phyloP scores from a whole-genome alignment of 2,329 filamentous ascomycete species.

The Botryotinia convoluta region DNA sequence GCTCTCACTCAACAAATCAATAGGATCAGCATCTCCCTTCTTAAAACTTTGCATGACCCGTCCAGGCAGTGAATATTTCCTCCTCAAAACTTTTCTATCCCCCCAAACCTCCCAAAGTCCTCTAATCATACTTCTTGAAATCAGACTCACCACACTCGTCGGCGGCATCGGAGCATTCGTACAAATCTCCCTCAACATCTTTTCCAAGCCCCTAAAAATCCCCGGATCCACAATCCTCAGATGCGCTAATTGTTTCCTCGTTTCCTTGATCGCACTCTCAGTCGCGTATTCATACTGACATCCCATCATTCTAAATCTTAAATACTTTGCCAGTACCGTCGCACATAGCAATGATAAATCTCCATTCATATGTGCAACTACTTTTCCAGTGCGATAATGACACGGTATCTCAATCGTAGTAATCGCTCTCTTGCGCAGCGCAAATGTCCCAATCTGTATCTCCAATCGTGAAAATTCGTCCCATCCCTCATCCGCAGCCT shows the following conservation, averaged over 20 bases:
- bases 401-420: slow-evolving; percentile 32
- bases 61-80: slow-evolving; percentile 27
- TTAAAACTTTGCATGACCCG: slow-evolving; percentile 28
- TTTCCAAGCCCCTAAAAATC: slow-evolving; percentile 24
- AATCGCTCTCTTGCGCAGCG: slow-evolving; percentile 30
- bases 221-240: slow-evolving; percentile 23
- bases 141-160: slow-evolving; percentile 31
- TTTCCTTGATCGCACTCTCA: slow-evolving; percentile 29
- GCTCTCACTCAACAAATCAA: slow-evolving; percentile 31
- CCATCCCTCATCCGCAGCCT: background rate
- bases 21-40: slow-evolving; percentile 16
- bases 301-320: slow-evolving; percentile 32
- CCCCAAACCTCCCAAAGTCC: slow-evolving; percentile 31
- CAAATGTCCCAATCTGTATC: slow-evolving; percentile 34
- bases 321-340: slow-evolving; percentile 32
- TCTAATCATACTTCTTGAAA: slow-evolving; percentile 34
- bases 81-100: slow-evolving; percentile 25
- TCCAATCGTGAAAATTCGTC: slow-evolving; percentile 26
- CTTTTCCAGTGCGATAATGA: slow-evolving; percentile 21
- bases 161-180: slow-evolving; percentile 34
- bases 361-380: slow-evolving; percentile 20
- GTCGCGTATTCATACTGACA: slow-evolving; percentile 34
- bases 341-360: slow-evolving; percentile 30
- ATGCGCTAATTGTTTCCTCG: slow-evolving; percentile 22
- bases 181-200: slow-evolving; percentile 29